Evolutionary conservation across 2,329 filamentous ascomycete genomes (phyloP), one percentile per base, ranked within the genome.

Genomic region (Xylariales sp.): DNA sequence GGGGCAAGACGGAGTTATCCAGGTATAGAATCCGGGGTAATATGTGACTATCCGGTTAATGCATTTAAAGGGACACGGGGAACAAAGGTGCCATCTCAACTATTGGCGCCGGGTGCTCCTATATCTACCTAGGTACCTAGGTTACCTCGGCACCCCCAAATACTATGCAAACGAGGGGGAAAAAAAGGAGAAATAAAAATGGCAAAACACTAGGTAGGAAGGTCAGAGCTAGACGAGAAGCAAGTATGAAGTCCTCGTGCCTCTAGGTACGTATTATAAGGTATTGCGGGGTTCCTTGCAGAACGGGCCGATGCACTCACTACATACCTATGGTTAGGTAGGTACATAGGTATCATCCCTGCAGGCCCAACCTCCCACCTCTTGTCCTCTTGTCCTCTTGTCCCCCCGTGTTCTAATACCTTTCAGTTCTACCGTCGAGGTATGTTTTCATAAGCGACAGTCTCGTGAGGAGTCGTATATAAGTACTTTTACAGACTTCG

Each of bases 11-110:
- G 32, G 28, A 49, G 23, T 43, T 32, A 50, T 28, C 48, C 9
- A 53, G 45, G 36, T 30, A 46, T 43, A 34, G 10, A 64, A 64
- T 58, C 62, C 32, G 62, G 62, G 62, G 62, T 50, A 64, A 48
- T 46, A 53, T 50, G 41, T 9, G 45, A 32, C 23, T 46, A 39
- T 34, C 18, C 23, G 10, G 34, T 16, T 12, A 52, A 63, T 64
- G 43, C n/a, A 56, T 23, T 18, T 12, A 48, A 18, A 16, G 46
- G 34, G 61, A 62, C 62, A 41, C 39, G 23, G 23, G 23, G 23
- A 23, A 23, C 32, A 34, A 34, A 5, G 32, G 5, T 34, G 8
- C 32, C 32, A 34, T 8, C 32, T 34, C 5, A 5, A 5, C 5
- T 34, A 34, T 34, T 5, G 5, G 8, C 8, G 5, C 32, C 32